Base-by-base conservation (phyloP, 75 land plant genomes). In the Ceratopteris richardii region DNA sequence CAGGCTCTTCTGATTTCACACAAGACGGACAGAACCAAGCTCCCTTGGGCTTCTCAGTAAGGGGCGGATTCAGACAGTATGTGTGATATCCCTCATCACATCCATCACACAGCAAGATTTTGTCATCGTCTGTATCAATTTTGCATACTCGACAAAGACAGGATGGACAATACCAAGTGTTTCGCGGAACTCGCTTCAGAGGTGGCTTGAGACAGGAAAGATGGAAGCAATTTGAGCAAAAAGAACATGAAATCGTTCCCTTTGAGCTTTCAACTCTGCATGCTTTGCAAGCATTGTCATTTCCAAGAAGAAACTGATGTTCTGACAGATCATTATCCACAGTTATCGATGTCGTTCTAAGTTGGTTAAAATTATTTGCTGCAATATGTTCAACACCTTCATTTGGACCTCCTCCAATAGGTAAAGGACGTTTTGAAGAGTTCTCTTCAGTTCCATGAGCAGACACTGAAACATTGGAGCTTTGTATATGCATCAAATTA, bases 41-140 rank as follows among this genome's bases (percentile, higher is more conserved):
- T 4, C 98, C 87, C 51, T 64, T 57, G 12, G 98, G 98, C 31
- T 88, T 76, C 11, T 79, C 56, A 48, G 51, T 40, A 0, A 60
- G 82, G n/a, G 87, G 81, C 25, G 98, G 98, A 14, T 55, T 62
- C 79, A 85, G 65, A 70, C 98, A 93, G 54, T 93, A 82, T 18
- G 62, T 77, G 62, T 93, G 98, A 61, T 85, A 82, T 7, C 78
- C 95, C 55, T 82, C 80, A 75, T 93, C 95, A 77, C 98, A 93
- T 58, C 67, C 80, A 72, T 93, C 98, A 70, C 98, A 93, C 1
- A 93, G 25, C 25, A 82, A 69, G 29, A 93, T 82, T 30, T 65
- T 66, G 6, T 85, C 84, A 62, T 93, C 89, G 39, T 93, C 82
- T 57, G 65, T 67, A 64, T 93, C 83, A 2, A 47, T 44, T 21